phyloP scores from a whole-genome alignment of 2,329 filamentous ascomycete species.

The Dothiorella sarmentorum region DNA sequence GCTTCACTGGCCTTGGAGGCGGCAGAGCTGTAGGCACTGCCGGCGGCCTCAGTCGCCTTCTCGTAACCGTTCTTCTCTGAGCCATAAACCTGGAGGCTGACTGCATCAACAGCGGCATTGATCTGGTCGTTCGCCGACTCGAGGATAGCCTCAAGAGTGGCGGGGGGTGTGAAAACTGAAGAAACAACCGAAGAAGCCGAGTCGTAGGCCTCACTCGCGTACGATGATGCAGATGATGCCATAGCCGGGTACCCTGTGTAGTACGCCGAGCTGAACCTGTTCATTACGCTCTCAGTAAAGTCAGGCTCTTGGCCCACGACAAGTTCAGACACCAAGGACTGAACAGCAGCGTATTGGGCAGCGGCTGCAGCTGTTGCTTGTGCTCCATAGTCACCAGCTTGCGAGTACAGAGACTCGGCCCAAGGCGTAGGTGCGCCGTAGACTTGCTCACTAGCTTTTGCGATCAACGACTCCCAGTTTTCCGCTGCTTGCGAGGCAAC shows the following conservation, averaged over 20 bases:
- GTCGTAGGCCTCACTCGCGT: conserved; percentile 49
- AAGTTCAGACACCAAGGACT: conserved; percentile 71
- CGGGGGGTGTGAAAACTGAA: conserved; percentile 55
- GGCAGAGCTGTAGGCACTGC: conserved; percentile 51
- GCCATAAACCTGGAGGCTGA: conserved; percentile 57
- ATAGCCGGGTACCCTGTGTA: conserved; percentile 61
- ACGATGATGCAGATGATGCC: conserved; percentile 52
- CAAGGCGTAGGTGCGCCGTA: conserved; percentile 62
- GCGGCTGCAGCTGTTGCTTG: conserved; percentile 60
- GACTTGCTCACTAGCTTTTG: conserved; percentile 64
- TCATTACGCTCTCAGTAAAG: conserved; percentile 77
- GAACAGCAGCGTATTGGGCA: conserved; percentile 66
- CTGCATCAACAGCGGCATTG: conserved; percentile 57
- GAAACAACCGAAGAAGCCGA: conserved; percentile 47
- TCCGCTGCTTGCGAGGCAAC: conserved; percentile 51
- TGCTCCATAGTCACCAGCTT: conserved; percentile 57
- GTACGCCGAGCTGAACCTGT: conserved; percentile 67
- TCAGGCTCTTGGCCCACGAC: conserved; percentile 73
- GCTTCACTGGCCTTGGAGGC: conserved; percentile 51
- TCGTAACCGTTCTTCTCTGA: conserved; percentile 53
- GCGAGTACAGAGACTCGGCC: conserved; percentile 45
- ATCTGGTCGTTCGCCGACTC: conserved; percentile 56
- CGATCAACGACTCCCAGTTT: conserved; percentile 62
- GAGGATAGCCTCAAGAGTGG: conserved; percentile 56
- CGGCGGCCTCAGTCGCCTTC: conserved; percentile 52